Evolutionary conservation across 1,284 basidiomycete genomes (phyloP).

Genomic region (Trametes versicolor): DNA sequence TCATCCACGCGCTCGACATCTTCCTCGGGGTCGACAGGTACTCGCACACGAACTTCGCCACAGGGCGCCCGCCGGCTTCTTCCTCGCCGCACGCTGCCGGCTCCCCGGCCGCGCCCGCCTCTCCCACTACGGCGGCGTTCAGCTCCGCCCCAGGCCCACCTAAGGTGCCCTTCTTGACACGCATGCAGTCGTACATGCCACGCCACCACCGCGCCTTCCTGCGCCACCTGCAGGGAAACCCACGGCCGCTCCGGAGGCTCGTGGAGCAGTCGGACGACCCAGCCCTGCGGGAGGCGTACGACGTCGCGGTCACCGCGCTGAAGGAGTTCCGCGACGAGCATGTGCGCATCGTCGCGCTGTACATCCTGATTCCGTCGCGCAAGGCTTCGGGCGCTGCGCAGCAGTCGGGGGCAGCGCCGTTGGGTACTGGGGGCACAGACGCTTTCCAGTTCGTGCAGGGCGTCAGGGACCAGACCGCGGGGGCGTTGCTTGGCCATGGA

Average conservation of each 20-base stretch:
- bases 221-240: slow-evolving; percentile 76
- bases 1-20: slow-evolving; percentile 90
- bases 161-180: slow-evolving; percentile 67
- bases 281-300: slow-evolving; percentile 71
- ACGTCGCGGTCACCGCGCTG: slow-evolving; percentile 76
- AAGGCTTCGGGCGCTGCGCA: slow-evolving; percentile 35
- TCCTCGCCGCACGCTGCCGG: slow-evolving; percentile 9
- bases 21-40: slow-evolving; percentile 88
- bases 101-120: slow-evolving; percentile 2
- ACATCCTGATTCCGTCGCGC: slow-evolving; percentile 80
- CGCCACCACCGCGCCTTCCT: slow-evolving; percentile 91
- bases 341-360: slow-evolving; percentile 86
- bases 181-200: slow-evolving; percentile 94
- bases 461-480: slow-evolving; percentile 78
- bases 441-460: slow-evolving; percentile 85
- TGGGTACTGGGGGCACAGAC: slow-evolving; percentile 90
- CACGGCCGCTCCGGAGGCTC: slow-evolving; percentile 64
- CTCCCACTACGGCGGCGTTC: slow-evolving; percentile 27
- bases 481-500: slow-evolving; percentile 42
- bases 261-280: slow-evolving; percentile 50
- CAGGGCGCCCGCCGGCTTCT: slow-evolving; percentile 28
- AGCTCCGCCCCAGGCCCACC: slow-evolving; percentile 40
- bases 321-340: slow-evolving; percentile 89
- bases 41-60: slow-evolving; percentile 47
- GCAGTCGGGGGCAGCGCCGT: slow-evolving; percentile 48